phyloP scores from a whole-genome alignment of 208 protist genomes.

The Trypanosoma melophagium region DNA sequence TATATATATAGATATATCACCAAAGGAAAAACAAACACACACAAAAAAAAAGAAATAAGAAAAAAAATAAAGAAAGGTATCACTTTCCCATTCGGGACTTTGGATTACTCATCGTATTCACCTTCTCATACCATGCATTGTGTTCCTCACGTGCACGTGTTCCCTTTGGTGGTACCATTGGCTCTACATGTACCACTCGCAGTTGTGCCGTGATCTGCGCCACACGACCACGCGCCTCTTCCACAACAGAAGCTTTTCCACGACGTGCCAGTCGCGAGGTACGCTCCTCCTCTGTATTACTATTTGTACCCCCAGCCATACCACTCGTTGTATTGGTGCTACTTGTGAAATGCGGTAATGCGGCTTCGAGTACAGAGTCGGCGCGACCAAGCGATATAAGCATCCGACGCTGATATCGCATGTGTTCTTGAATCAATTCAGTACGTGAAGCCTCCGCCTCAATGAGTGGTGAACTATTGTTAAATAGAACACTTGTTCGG shows the following conservation, averaged over 20 bases:
- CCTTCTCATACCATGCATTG: constrained; percentile 28
- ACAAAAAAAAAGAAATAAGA: no score
- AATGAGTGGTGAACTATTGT: background rate
- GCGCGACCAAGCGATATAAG: constrained; percentile 20
- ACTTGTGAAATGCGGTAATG: background rate
- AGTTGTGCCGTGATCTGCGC: constrained; percentile 39
- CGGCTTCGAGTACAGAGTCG: constrained; percentile 17
- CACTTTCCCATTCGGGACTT: no score
- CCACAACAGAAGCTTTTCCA: background rate
- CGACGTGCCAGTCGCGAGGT: background rate
- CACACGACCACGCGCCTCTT: constrained; percentile 17
- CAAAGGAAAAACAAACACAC: no score
- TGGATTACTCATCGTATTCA: constrained; percentile 21
- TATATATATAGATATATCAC: no score
- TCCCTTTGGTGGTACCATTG: constrained; percentile 35
- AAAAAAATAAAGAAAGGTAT: no score
- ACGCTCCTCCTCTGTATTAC: background rate
- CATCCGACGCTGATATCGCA: constrained; percentile 24
- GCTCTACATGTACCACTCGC: constrained; percentile 25
- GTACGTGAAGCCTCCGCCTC: background rate
- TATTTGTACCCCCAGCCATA: background rate
- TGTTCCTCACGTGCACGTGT: constrained; percentile 29
- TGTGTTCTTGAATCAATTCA: constrained; percentile 23
- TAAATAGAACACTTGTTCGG: background rate
- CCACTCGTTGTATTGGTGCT: no score